Evolutionary conservation across 140 eudicot species (phyloP).

Genomic region (Senecio squalidus): DNA sequence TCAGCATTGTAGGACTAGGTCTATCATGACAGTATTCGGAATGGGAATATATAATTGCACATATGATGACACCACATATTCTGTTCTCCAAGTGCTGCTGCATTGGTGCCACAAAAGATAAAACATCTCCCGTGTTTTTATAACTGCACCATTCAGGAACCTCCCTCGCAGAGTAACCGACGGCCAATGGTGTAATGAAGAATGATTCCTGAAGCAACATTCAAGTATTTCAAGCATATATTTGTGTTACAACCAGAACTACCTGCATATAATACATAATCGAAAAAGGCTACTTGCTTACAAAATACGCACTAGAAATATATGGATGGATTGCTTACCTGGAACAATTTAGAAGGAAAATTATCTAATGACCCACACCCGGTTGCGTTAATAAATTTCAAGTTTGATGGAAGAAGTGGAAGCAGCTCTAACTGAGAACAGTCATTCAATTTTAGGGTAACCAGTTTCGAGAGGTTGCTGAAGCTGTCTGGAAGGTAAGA

Average conservation of each 20-base stretch:
- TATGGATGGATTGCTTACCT: background rate
- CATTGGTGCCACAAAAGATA: constrained; percentile 1
- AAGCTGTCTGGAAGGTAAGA: constrained; percentile 19
- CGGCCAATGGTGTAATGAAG: background rate
- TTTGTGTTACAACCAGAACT: background rate
- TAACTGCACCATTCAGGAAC: background rate
- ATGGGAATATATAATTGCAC: no score
- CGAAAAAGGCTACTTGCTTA: no score
- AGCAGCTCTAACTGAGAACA: constrained; percentile 6
- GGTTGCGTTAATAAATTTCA: background rate
- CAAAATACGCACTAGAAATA: no score
- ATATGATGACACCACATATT: background rate
- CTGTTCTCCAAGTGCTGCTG: background rate
- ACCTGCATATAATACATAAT: no score
- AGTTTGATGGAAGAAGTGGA: constrained; percentile 16
- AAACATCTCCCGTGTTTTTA: background rate
- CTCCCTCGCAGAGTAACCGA: background rate
- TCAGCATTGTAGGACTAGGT: no score
- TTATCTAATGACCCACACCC: background rate
- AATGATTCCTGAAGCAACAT: constrained; percentile 10
- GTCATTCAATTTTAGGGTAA: background rate
- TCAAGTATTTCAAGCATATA: no score
- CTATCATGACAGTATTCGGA: no score
- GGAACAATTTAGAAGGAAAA: background rate
- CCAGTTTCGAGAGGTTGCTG: constrained; percentile 10